Conservation (phyloP, 2,329 filamentous ascomycete species). For the Colletotrichum sp. region DNA sequence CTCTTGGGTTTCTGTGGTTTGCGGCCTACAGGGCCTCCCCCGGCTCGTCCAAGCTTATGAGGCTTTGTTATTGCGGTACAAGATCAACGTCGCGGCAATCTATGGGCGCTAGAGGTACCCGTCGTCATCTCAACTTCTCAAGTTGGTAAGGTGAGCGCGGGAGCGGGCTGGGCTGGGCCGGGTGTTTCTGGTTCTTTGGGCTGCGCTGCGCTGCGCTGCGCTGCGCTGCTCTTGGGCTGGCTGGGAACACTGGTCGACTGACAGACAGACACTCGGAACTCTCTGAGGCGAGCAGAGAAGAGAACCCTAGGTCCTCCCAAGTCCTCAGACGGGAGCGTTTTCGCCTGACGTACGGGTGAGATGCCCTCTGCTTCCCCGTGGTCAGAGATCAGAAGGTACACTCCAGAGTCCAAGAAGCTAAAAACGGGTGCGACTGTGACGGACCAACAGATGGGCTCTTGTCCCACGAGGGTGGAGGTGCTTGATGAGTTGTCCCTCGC, state of each 20-base stretch:
- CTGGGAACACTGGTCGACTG: slow-evolving; percentile 1
- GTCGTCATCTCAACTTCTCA: not conserved
- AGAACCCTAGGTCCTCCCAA: not conserved
- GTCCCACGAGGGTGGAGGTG: slow-evolving; percentile 17
- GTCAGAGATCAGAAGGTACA: not conserved
- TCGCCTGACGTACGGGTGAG: not conserved
- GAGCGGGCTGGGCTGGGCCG: slow-evolving; percentile 19
- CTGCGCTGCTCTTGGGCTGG: not conserved
- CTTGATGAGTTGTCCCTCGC: slow-evolving; percentile 21
- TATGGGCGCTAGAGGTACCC: not conserved
- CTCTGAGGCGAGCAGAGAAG: not conserved
- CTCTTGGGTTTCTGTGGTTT: not conserved
- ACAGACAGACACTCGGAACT: not conserved
- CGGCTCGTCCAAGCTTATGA: not conserved
- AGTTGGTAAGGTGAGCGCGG: slow-evolving; percentile 6
- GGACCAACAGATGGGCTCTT: not conserved
- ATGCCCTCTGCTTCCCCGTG: not conserved
- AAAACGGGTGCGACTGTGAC: not conserved
- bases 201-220: not conserved
- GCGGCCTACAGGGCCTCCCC: not conserved
- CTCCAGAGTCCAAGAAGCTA: not conserved
- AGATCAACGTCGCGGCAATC: not conserved
- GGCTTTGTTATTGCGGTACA: slow-evolving; percentile 9
- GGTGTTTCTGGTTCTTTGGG: not conserved
- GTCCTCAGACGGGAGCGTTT: not conserved